phyloP scores from a whole-genome alignment of 352 stramenopile genomes.

The Globisporangium acanthophoron region DNA sequence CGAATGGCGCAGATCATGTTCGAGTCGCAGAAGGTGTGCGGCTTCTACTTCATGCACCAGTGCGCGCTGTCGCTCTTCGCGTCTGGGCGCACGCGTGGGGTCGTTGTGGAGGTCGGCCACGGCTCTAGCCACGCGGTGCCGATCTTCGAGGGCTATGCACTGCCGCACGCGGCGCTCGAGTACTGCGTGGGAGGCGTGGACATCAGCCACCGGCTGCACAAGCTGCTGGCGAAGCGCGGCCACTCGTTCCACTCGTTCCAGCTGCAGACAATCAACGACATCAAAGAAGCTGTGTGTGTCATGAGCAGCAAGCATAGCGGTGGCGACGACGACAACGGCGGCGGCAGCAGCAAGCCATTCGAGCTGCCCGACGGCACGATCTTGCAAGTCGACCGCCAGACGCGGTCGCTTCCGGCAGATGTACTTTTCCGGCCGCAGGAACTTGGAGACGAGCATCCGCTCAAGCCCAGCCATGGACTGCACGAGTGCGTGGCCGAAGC shows the following conservation, averaged over 20 bases:
- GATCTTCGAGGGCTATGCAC: constrained; percentile 79
- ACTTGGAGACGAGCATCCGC: constrained; percentile 91
- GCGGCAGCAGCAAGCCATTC: constrained; percentile 53
- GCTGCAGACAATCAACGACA: constrained; percentile 71
- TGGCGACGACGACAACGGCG: constrained; percentile 2
- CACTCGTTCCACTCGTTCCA: constrained; percentile 69
- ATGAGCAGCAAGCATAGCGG: constrained; percentile 20
- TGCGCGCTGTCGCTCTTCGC: constrained; percentile 83
- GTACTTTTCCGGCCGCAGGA: constrained; percentile 84
- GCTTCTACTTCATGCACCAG: constrained; percentile 85
- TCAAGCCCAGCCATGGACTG: constrained; percentile 48
- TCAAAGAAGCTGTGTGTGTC: constrained; percentile 73
- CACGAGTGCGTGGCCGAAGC: constrained; percentile 82
- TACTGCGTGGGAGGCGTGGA: constrained; percentile 69
- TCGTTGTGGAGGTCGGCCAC: constrained; percentile 84
- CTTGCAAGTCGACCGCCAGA: constrained; percentile 77
- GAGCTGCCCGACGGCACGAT: constrained; percentile 84
- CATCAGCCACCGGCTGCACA: constrained; percentile 67
- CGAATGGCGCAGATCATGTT: constrained; percentile 85
- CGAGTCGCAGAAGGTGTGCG: constrained; percentile 72
- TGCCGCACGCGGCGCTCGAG: constrained; percentile 69
- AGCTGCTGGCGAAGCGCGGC: constrained; percentile 58
- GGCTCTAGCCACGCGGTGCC: constrained; percentile 83
- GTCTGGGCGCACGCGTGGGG: constrained; percentile 77
- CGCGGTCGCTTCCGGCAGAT: constrained; percentile 60